phyloP scores from a whole-genome alignment of 352 stramenopile species.

The Phytophthora pisi region DNA sequence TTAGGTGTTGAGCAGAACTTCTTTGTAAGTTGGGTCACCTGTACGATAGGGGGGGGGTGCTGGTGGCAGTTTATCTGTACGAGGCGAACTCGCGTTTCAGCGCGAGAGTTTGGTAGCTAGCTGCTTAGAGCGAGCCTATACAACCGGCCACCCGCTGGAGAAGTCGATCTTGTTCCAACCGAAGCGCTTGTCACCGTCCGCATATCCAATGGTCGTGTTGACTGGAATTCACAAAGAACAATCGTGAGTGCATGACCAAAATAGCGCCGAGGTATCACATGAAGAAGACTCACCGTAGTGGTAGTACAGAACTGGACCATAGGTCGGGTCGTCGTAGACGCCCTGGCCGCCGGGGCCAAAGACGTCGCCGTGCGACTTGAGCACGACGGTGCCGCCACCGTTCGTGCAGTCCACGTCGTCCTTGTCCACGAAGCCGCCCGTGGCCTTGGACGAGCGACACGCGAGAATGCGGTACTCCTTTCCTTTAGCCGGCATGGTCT shows the following conservation, averaged over 20 bases:
- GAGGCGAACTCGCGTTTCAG: no score
- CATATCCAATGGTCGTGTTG: conserved; percentile 45
- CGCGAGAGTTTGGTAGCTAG: no score
- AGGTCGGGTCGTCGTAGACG: conserved; percentile 48
- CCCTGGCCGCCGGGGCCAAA: conserved; percentile 51
- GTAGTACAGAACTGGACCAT: conserved; percentile 55
- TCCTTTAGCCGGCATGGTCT: conserved; percentile 27
- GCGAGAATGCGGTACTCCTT: conserved; percentile 58
- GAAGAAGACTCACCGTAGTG: conserved; percentile 43
- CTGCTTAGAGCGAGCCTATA: conserved; percentile 7
- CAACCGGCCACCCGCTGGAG: conserved; percentile 43
- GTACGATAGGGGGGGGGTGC: no score
- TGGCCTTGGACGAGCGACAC: conserved; percentile 38
- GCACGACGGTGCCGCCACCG: conserved; percentile 44
- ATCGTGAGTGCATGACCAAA: no score
- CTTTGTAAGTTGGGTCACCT: no score
- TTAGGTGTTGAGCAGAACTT: no score
- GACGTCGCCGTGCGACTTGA: conserved; percentile 43
- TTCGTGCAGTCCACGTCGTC: conserved; percentile 38
- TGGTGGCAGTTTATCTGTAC: no score
- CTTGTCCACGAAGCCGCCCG: conserved; percentile 43
- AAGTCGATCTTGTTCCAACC: conserved; percentile 57
- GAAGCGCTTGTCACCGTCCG: conserved; percentile 45
- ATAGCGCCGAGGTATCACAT: not conserved
- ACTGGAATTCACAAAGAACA: conserved; percentile 6